Base-by-base conservation (phyloP, 257 asterid genomes). In the Leptodermis oblonga region DNA sequence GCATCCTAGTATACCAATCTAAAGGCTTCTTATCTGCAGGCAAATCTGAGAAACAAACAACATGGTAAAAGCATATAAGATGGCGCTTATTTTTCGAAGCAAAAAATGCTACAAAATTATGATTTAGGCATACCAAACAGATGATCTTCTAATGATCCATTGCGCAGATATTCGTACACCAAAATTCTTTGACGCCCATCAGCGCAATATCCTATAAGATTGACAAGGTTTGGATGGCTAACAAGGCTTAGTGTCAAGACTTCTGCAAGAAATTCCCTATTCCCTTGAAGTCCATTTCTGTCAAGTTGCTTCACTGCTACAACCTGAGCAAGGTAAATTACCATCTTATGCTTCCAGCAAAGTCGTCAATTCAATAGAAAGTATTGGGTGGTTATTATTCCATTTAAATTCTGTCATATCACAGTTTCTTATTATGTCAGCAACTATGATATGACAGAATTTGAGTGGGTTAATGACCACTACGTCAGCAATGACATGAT, bases 111-210 rank as follows among this genome's bases (percentile, higher is more conserved):
- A 36, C 46, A 14, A 4, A 43, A 42, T 52, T 31, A 17, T 39
- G 7, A 52, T 22, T 22, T 15, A 60, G 52, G 63, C 73, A 23
- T 81, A 88, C 97, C 92, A 4, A 85, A 80, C 43, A 92, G 87
- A 62, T 87, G 97, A 61, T 88, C 85, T 77, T 86, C 91, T 64
- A 92, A 82, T 37, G 97, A 84, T 73, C 98, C 96, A 31, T 82
- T 81, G 9, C 55, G 74, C 90, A 90, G 79, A 71, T 74, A 92
- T 42, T 92, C 93, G 5, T 85, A 88, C 0, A 90, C 97, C 49
- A 92, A 70, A 36, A 92, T 88, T 74, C 97, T 84, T 70, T 90
- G 98, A 33, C 77, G 87, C 30, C 98, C 98, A 79, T 92, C 96
- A 12, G 95, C 95, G 61, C 98, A 92, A 60, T 92, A 88, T 14